Conservation (phyloP, 2,329 filamentous ascomycete genomes). For the Cytospora schulzeri region DNA sequence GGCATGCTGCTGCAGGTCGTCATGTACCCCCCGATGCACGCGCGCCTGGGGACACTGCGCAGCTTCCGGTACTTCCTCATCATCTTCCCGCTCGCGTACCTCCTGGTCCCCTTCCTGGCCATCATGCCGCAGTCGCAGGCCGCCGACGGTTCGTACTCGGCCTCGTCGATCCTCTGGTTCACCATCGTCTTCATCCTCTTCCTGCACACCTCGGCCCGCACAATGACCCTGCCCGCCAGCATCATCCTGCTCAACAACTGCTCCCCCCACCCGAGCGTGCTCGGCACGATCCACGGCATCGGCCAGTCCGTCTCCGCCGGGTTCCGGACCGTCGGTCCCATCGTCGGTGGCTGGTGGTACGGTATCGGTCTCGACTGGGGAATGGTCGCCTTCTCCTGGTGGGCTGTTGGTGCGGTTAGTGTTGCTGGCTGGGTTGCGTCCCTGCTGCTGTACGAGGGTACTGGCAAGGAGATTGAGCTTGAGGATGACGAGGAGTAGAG, state of each 20-base stretch:
- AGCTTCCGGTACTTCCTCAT: slow-evolving; percentile 68
- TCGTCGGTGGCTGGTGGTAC: slow-evolving; percentile 53
- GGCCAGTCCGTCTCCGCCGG: slow-evolving; percentile 53
- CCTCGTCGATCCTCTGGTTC: slow-evolving; percentile 47
- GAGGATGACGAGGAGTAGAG: slow-evolving; percentile 47
- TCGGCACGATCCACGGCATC: slow-evolving; percentile 59
- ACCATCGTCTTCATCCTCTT: slow-evolving; percentile 64
- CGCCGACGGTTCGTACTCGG: slow-evolving; percentile 22
- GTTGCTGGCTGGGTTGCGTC: slow-evolving; percentile 59
- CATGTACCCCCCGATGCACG: slow-evolving; percentile 67
- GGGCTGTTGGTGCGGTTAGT: slow-evolving; percentile 52
- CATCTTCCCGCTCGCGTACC: slow-evolving; percentile 69
- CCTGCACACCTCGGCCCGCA: slow-evolving; percentile 72
- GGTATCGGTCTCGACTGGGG: slow-evolving; percentile 48
- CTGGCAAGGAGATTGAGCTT: slow-evolving; percentile 60
- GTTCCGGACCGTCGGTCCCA: slow-evolving; percentile 53
- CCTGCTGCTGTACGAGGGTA: slow-evolving; percentile 65
- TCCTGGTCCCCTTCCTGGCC: slow-evolving; percentile 67
- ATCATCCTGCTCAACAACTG: slow-evolving; percentile 64
- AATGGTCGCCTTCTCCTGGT: slow-evolving; percentile 52
- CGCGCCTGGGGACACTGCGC: slow-evolving; percentile 64
- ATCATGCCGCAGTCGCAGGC: slow-evolving; percentile 51
- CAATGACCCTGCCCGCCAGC: slow-evolving; percentile 64
- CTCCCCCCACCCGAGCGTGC: slow-evolving; percentile 58
- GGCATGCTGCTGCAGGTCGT: slow-evolving; percentile 71